Base-by-base conservation (phyloP, 306 rosid genomes). In the Corylus americana region DNA sequence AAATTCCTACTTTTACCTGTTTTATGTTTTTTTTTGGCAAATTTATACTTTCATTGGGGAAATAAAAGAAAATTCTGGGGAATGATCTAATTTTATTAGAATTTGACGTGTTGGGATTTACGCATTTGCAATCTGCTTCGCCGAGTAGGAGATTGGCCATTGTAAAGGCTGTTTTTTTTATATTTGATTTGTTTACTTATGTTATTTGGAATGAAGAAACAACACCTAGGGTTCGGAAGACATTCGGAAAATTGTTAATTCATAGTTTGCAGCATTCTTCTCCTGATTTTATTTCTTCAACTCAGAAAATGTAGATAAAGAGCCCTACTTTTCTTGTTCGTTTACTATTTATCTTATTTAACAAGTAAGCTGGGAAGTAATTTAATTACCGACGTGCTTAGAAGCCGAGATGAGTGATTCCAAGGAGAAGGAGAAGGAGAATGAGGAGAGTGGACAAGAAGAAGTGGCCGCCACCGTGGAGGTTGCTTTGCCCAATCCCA, bases 391-490 rank as follows among this genome's bases (percentile, higher is more conserved):
- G 82, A 85, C 74, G 39, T 72, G 35, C 48, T 74, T 81, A 47
- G 70, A 88, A 75, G 83, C 62, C 73, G 72, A 87, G 80, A 94
- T 92, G 98, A 82, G 85, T 87, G 88, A 85, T 73, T 58, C 89
- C 51, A 84, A 85, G 79, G 95, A 80, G 55, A 86, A 81, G 4
- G 81, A 81, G 74, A 85, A 83, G 79, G 93, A 79, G 55, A 86
- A 81, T 4, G 83, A 79, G 75, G 88, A 78, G 76, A 73, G 67
- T 85, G 80, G 73, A 48, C 80, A 80, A 66, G 79, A 81, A 75
- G 76, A 75, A 1, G 68, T 37, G 55, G 74, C 80, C 20, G 14
- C 53, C 16, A 11, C 11, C 53, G 71, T 25, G 57, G 73, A 18
- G 45, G 71, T 84, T 66, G 48, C 49, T 66, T 66, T 39, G 12